These are phyloP conservation scores for Colletotrichum spinosum DNA, from an alignment of 2,329 filamentous ascomycete species.

Conservation along the genomic window DNA sequence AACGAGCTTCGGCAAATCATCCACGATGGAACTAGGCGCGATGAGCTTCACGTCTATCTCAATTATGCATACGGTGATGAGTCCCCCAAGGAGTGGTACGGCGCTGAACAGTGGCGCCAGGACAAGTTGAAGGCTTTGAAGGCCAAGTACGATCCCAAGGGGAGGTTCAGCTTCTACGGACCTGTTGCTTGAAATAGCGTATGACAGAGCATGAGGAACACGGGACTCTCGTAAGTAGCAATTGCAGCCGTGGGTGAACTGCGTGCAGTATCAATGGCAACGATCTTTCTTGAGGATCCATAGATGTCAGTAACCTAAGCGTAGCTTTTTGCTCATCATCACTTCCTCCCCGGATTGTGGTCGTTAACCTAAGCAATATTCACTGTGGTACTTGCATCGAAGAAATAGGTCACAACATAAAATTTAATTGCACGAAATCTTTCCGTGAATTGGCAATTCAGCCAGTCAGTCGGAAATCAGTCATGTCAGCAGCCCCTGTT, in stretches of 20 bases:
- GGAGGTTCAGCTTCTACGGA: conserved; percentile 57
- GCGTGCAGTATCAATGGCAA: not conserved
- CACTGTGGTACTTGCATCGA: no score
- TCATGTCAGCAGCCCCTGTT: not conserved
- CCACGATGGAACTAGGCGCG: conserved; percentile 46
- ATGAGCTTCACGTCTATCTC: conserved; percentile 54
- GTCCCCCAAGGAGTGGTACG: conserved; percentile 55
- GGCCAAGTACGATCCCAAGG: conserved; percentile 59
- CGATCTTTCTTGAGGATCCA: no score
- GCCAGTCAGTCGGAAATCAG: not conserved
- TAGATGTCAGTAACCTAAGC: no score
- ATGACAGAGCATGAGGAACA: not conserved
- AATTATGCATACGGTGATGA: conserved; percentile 66
- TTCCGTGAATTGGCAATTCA: not conserved
- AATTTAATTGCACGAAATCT: no score
- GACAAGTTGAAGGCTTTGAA: conserved; percentile 58
- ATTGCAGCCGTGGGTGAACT: not conserved
- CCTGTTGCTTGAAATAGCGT: conserved; percentile 45
- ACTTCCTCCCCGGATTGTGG: no score
- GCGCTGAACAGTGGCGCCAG: conserved; percentile 61
- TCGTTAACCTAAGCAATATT: no score
- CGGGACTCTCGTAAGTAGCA: not conserved
- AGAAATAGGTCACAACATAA: no score
- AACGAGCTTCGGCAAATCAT: conserved; percentile 52
- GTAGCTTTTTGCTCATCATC: no score